Evolutionary conservation across 345 rosid genomes (phyloP).

Genomic region (Carallia pectinifolia): DNA sequence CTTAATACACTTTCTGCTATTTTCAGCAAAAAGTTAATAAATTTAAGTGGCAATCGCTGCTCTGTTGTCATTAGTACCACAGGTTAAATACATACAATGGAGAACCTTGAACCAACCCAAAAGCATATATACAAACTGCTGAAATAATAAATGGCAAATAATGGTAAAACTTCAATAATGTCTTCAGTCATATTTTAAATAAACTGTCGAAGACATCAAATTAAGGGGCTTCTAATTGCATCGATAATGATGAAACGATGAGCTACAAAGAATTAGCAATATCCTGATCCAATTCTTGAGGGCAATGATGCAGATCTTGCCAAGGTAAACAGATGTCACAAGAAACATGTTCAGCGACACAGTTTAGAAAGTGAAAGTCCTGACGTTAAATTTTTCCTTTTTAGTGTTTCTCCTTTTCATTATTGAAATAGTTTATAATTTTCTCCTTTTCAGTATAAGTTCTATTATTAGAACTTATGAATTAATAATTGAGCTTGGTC

Average conservation of each 20-base stretch:
- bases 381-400: too few species aligned
- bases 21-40: slow-evolving; percentile 4
- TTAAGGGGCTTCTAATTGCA: slow-evolving; percentile 7
- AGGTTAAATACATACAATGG: background rate
- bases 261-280: slow-evolving; percentile 10
- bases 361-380: too few species aligned
- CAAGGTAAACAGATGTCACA: too few species aligned
- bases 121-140: background rate
- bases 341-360: too few species aligned
- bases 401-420: too few species aligned
- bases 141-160: background rate
- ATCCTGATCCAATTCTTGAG: too few species aligned
- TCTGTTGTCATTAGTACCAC: background rate
- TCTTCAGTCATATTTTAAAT: background rate
- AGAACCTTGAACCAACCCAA: background rate
- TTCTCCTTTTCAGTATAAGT: too few species aligned
- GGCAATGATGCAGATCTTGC: too few species aligned
- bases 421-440: too few species aligned
- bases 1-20: slow-evolving; percentile 14
- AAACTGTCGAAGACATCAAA: background rate
- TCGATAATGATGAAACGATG: slow-evolving; percentile 4
- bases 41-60: background rate
- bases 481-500: too few species aligned
- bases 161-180: background rate
- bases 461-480: too few species aligned